Percentiles rank a stretch among this genome's conserved stretches.
Conservation (phyloP, 768 basidiomycete genomes). For the Tulasnella calospora region DNA sequence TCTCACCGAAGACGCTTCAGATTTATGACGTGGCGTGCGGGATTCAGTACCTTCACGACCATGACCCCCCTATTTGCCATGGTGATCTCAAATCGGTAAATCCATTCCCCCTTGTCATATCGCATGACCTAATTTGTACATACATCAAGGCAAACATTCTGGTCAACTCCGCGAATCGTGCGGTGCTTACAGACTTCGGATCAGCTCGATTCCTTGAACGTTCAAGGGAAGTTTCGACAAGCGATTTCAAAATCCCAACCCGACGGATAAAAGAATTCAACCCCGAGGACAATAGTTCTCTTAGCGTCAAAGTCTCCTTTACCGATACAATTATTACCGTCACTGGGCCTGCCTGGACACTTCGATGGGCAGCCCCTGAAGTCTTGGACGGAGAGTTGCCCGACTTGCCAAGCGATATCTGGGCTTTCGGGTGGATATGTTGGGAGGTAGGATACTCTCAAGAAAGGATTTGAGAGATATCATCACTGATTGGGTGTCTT, state of each 20-base stretch:
- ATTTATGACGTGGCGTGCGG: no score
- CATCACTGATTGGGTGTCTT: neutral
- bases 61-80: no score
- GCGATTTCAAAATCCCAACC: neutral
- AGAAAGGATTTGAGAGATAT: neutral
- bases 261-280: neutral
- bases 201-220: no score
- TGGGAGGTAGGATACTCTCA: neutral
- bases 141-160: no score
- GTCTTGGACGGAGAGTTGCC: neutral
- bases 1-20: no score
- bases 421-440: neutral
- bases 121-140: no score
- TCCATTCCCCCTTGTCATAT: no score
- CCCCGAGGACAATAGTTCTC: neutral
- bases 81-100: no score
- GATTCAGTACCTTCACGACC: no score
- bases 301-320: neutral
- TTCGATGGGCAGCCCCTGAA: neutral
- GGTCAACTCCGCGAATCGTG: no score
- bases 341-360: neutral
- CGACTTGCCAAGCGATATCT: neutral
- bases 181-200: no score
- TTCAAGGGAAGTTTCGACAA: no score
- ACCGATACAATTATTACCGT: neutral